Conservation (phyloP, 225 moss, liverwort and hornwort genomes). For the Bryoerythrophyllum caledonicum region DNA sequence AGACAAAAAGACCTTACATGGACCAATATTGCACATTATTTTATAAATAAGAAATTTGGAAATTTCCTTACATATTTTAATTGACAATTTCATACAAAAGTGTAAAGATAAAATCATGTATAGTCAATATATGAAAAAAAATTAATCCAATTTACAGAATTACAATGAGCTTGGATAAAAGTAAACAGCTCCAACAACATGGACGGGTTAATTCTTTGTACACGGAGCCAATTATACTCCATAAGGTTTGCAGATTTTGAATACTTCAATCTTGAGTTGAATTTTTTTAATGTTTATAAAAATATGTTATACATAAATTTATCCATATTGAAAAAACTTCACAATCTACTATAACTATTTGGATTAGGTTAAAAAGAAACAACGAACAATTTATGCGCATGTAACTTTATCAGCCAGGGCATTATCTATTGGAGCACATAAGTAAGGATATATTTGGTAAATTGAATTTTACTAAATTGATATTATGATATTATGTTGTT, state of each 20-base stretch:
- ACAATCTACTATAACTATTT: neutral
- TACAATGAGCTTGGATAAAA: conserved; percentile 5
- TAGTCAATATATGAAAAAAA: neutral
- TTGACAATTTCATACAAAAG: too few species aligned
- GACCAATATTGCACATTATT: too few species aligned
- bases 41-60: too few species aligned
- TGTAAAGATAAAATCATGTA: fast-evolving
- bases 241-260: neutral
- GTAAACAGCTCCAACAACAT: neutral
- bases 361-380: conserved; percentile 15
- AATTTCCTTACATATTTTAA: too few species aligned
- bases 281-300: neutral
- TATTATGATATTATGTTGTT: fast-evolving
- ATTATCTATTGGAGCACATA: conserved; percentile 50
- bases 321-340: neutral
- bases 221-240: neutral
- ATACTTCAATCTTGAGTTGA: neutral
- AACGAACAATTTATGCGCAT: conserved; percentile 63
- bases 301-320: fast-evolving
- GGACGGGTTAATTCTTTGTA: neutral
- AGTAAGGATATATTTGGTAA: conserved; percentile 36
- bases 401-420: conserved; percentile 59
- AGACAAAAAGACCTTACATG: too few species aligned
- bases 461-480: fast-evolving
- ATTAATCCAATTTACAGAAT: fast-evolving